Conservation (phyloP, 257 asterid species). For the Mitragyna speciosa region DNA sequence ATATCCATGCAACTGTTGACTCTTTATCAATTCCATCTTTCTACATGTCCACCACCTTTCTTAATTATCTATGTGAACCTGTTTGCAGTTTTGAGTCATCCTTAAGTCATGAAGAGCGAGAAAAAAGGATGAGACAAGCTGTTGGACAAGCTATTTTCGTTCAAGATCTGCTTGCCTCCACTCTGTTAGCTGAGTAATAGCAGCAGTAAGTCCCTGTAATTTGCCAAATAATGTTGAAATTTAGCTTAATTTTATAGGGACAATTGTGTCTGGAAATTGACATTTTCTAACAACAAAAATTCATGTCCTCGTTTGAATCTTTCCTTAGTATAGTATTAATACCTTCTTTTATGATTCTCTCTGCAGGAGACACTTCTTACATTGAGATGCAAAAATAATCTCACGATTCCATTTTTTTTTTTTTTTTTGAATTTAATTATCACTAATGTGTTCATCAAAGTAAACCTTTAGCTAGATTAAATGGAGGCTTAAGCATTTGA, state of each 20-base stretch:
- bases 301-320: constrained; percentile 20
- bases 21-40: not conserved
- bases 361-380: not conserved
- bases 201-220: constrained; percentile 31
- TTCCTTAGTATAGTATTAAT: not conserved
- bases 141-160: constrained; percentile 68
- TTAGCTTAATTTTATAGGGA: constrained; percentile 13
- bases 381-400: constrained; percentile 4
- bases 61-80: constrained; percentile 2
- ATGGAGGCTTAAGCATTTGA: not conserved
- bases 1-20: not conserved
- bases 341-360: constrained; percentile 4
- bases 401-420: not conserved
- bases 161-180: constrained; percentile 65
- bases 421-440: not conserved
- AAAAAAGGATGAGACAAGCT: constrained; percentile 59
- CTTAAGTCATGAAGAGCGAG: constrained; percentile 73
- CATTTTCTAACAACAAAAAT: constrained; percentile 7
- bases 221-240: constrained; percentile 11
- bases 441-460: not conserved
- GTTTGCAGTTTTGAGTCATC: constrained; percentile 62
- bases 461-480: not conserved
- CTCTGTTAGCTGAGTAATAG: constrained; percentile 53
- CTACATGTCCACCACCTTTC: constrained; percentile 4
- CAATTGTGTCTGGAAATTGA: constrained; percentile 10